Evolutionary conservation across 2,329 filamentous ascomycete species (phyloP).

Genomic region (Colletotrichum phormii): DNA sequence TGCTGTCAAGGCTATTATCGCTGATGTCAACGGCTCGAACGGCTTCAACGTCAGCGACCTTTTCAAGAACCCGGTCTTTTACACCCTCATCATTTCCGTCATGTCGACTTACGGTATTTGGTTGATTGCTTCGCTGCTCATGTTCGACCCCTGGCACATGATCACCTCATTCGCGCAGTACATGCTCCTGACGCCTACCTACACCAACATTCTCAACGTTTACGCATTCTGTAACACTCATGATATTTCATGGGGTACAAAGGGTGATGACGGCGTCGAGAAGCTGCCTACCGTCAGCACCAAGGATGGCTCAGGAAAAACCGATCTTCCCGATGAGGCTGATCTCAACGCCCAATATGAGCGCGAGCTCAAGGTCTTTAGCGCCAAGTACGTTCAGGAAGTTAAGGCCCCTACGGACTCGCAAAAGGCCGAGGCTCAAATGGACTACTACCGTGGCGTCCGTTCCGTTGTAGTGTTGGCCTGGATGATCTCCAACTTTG

Average conservation of each 20-base stretch:
- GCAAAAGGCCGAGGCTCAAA: conserved; percentile 81
- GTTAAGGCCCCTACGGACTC: conserved; percentile 68
- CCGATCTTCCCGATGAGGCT: conserved; percentile 93
- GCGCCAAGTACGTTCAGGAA: conserved; percentile 78
- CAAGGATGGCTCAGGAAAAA: conserved; percentile 91
- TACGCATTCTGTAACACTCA: conserved; percentile 99
- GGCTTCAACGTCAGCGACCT: conserved; percentile 79
- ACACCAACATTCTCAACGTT: conserved; percentile 98
- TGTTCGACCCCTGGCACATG: conserved; percentile 99
- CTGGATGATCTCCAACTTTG: conserved; percentile 98
- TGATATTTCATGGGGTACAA: conserved; percentile 98
- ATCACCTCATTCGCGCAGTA: conserved; percentile 96
- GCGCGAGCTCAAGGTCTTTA: conserved; percentile 80
- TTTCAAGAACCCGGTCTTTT: conserved; percentile 90
- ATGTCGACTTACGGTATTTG: conserved; percentile 94
- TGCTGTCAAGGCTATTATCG: conserved; percentile 85
- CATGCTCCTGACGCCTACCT: conserved; percentile 92
- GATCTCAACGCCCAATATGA: conserved; percentile 97
- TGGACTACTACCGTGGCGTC: conserved; percentile 99
- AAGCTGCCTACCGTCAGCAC: conserved; percentile 89
- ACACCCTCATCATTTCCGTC: conserved; percentile 92
- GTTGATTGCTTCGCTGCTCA: conserved; percentile 89
- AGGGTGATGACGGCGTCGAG: conserved; percentile 95
- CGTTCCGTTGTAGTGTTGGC: conserved; percentile 89
- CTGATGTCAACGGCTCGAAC: conserved; percentile 69